Conservation (phyloP, 2,329 filamentous ascomycete species). For the Neofusicoccum laricinum region DNA sequence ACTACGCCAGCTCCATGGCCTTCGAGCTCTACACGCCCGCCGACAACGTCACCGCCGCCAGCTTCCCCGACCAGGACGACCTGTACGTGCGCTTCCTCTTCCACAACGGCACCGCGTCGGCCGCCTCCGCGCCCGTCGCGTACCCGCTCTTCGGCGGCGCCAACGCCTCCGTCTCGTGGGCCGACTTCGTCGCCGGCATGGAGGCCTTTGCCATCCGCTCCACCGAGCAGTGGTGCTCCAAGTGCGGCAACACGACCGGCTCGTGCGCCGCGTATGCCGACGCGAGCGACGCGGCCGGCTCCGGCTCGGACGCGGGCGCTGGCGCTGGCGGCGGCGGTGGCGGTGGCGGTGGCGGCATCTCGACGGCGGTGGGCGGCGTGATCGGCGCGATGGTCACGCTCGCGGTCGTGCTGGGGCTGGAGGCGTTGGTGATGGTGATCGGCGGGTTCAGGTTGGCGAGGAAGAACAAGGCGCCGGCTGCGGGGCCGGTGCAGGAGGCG, state of each 20-base stretch:
- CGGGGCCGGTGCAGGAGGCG: not conserved
- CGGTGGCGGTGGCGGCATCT: conserved; percentile 49
- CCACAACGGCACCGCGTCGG: conserved; percentile 58
- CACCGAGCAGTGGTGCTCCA: conserved; percentile 67
- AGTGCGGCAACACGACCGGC: conserved; percentile 71
- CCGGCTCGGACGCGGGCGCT: conserved; percentile 18
- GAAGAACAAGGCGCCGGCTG: not conserved
- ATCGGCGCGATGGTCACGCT: conserved; percentile 71
- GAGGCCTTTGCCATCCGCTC: conserved; percentile 64
- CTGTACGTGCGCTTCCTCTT: conserved; percentile 61
- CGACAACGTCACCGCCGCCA: conserved; percentile 35
- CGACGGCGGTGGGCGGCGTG: conserved; percentile 72
- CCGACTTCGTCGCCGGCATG: conserved; percentile 63
- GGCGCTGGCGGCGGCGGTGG: conserved; percentile 17
- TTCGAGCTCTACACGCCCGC: conserved; percentile 66
- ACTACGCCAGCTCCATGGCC: conserved; percentile 78
- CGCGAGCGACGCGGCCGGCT: conserved; percentile 25
- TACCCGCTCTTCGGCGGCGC: conserved; percentile 62
- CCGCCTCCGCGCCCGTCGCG: conserved; percentile 43
- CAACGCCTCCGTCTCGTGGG: conserved; percentile 61
- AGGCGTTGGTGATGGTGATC: conserved; percentile 17
- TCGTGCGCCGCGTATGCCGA: conserved; percentile 54
- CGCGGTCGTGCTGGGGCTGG: conserved; percentile 52
- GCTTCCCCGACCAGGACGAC: conserved; percentile 48
- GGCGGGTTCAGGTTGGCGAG: conserved; percentile 18